Evolutionary conservation across 345 rosid genomes (phyloP).

Genomic region (Raphanus raphanistrum): DNA sequence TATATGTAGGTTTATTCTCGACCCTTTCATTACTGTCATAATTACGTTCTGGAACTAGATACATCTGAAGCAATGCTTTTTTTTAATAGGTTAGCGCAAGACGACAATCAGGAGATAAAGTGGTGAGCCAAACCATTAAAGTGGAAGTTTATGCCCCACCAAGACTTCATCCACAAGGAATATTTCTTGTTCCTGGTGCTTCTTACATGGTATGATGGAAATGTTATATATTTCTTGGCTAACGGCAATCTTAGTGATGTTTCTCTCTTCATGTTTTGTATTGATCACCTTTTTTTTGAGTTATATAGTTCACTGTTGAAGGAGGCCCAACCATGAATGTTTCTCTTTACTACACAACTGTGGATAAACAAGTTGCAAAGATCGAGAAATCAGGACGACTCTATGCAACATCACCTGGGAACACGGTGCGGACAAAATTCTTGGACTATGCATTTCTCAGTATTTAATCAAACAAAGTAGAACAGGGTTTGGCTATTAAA

Average conservation of each 20-base stretch:
- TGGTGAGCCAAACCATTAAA: conserved; percentile 71
- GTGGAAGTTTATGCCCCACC: conserved; percentile 85
- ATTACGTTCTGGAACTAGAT: conserved; percentile 20
- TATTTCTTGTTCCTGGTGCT: conserved; percentile 89
- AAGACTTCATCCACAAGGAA: conserved; percentile 66
- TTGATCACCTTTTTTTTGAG: conserved; percentile 7
- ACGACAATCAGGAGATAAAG: conserved; percentile 75
- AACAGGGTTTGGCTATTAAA: conserved; percentile 6
- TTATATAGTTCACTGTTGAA: conserved; percentile 59
- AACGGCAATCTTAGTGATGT: neutral
- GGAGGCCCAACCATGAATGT: conserved; percentile 91
- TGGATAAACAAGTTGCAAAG: conserved; percentile 56
- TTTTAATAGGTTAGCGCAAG: conserved; percentile 69
- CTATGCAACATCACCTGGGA: conserved; percentile 77
- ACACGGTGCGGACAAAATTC: conserved; percentile 57
- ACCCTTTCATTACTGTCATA: conserved; percentile 6
- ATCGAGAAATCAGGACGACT: conserved; percentile 65
- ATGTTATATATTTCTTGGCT: neutral
- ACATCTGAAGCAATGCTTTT: conserved; percentile 27
- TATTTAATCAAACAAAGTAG: conserved; percentile 10
- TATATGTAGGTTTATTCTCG: conserved; percentile 60
- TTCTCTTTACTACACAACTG: conserved; percentile 56
- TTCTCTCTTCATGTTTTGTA: conserved; percentile 14
- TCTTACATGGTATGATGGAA: conserved; percentile 65
- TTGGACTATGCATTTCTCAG: conserved; percentile 2